These are phyloP conservation scores for Ustilaginoidea virens DNA, from an alignment of 2,329 filamentous ascomycete species.

Conservation along the genomic window DNA sequence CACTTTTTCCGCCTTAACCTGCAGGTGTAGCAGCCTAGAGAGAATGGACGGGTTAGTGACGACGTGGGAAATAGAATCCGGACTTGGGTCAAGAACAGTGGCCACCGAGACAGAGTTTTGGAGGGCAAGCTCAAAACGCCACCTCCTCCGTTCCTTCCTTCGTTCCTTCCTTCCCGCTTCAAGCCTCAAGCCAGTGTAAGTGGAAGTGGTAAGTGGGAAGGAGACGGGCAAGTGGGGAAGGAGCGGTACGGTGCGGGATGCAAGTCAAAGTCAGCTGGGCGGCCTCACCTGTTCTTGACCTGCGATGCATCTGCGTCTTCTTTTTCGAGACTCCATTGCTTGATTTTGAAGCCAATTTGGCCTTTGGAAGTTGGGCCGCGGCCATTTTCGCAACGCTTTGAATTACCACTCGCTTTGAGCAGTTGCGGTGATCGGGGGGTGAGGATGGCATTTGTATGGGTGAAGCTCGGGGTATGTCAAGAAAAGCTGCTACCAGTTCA, in stretches of 20 bases:
- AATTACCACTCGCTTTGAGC: constrained; percentile 32
- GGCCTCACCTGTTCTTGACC: constrained; percentile 70
- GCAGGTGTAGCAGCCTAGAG: constrained; percentile 51
- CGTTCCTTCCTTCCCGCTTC: background rate
- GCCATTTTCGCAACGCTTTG: constrained; percentile 41
- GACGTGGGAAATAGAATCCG: background rate
- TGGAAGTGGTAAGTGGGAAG: constrained; percentile 3
- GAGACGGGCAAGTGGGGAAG: background rate
- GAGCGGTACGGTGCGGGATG: background rate
- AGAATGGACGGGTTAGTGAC: constrained; percentile 2
- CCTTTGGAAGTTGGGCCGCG: constrained; percentile 41
- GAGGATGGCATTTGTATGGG: constrained; percentile 46
- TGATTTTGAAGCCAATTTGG: constrained; percentile 40
- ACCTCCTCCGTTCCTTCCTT: background rate
- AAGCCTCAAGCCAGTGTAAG: constrained; percentile 12
- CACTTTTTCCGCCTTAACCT: constrained; percentile 53
- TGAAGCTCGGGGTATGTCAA: background rate
- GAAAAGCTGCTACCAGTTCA: constrained; percentile 1
- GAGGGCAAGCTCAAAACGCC: too few relatives aligned
- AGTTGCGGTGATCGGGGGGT: constrained; percentile 43
- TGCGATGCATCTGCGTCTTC: constrained; percentile 78
- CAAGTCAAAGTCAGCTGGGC: constrained; percentile 4
- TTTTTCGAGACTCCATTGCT: constrained; percentile 43
- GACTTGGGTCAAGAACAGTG: too few relatives aligned
- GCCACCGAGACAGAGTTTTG: too few relatives aligned